phyloP scores from a whole-genome alignment of 345 rosid species.

The Arabidopsis suecica region DNA sequence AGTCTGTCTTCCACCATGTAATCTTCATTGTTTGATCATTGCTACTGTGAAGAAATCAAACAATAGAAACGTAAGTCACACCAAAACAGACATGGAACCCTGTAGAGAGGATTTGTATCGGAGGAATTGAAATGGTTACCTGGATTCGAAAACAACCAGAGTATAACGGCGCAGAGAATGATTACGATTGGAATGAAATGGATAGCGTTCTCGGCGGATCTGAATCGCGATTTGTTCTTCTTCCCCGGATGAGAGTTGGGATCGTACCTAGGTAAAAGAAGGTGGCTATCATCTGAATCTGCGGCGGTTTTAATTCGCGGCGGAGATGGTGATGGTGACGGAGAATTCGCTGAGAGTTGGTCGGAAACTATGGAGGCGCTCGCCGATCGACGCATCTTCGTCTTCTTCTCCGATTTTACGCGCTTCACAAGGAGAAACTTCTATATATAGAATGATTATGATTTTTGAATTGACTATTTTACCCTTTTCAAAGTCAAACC shows the following conservation, averaged over 20 bases:
- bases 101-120: neutral
- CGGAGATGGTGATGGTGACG: constrained; percentile 46
- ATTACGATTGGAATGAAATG: constrained; percentile 80
- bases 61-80: neutral
- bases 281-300: constrained; percentile 39
- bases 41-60: constrained; percentile 30
- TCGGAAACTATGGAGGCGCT: constrained; percentile 57
- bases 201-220: constrained; percentile 82
- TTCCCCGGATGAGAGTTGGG: constrained; percentile 68
- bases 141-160: constrained; percentile 77
- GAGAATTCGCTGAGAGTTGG: constrained; percentile 43
- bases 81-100: neutral
- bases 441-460: neutral
- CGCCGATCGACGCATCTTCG: constrained; percentile 71
- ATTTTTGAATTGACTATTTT: neutral
- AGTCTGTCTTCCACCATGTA: constrained; percentile 20
- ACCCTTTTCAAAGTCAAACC: constrained; percentile 20
- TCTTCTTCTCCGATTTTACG: constrained; percentile 26
- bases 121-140: constrained; percentile 38
- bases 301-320: constrained; percentile 22
- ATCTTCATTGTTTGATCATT: constrained; percentile 22
- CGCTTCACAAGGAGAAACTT: constrained; percentile 28
- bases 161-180: constrained; percentile 64
- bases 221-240: constrained; percentile 63
- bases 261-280: constrained; percentile 64